Base-by-base conservation (phyloP, 345 rosid genomes). In the Cardiospermum halicacabum region DNA sequence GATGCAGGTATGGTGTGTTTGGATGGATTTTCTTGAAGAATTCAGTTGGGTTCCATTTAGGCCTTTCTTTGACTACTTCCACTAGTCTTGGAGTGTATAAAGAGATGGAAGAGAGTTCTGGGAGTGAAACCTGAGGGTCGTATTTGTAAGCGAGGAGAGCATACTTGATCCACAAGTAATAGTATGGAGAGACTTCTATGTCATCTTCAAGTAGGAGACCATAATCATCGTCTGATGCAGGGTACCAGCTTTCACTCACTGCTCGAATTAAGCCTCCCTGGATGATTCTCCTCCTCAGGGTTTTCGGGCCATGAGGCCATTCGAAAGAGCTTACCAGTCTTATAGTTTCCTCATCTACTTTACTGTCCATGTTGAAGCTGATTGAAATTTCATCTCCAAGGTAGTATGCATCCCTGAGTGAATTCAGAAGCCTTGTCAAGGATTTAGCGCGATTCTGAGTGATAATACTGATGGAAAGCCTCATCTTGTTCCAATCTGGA, bases 231-330 rank as follows among this genome's bases (percentile, higher is more conserved):
- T 94, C 97, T 1, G 89, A 74, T 9, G 97, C 71, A 3, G 99
- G 99, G 69, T 91, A 94, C 99, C 99, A 94, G 61, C 99, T 94
- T 71, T 94, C 99, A 16, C 99, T 94, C 19, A 94, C 99, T 6
- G 99, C 99, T 59, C 99, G 81, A 51, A 94, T 94, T n/a, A 94
- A 81, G 18, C 99, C 99, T 54, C 99, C 99, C 62, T 94, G 99
- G 77, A 94, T 80, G 85, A 94, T 94, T 74, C 99, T 84, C 78
- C 99, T 80, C 67, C 99, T 80, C 7, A 94, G 63, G 42, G 91
- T 89, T 61, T 91, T 94, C 13, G 89, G 78, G 10, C 99, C 99
- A 57, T 94, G 97, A 26, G 97, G 91, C 99, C 99, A 94, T 2
- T 85, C 69, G 50, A 89, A 94, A 42, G 95, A 74, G 73, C 57